Evolutionary conservation across 1,139 yeast genomes (phyloP), one percentile per base, ranked within the genome.

Genomic region (Debaryomycetaceae sp.): DNA sequence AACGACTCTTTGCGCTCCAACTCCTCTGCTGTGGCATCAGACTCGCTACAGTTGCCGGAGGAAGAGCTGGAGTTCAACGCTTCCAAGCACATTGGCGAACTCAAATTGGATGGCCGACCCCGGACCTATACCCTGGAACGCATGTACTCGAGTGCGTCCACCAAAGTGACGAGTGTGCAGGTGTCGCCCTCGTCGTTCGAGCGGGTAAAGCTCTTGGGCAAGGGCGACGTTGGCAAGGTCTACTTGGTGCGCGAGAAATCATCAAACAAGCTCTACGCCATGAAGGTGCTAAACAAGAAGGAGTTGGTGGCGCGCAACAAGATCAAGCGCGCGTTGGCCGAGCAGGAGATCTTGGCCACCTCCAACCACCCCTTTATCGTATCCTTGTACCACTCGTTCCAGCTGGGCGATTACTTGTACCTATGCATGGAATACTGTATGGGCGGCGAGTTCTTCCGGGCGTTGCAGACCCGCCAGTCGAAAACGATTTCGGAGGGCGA

Each of bases 371-470:
- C 99, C 1, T 92, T 92, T 46, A 90, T 92, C 44, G 97, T 92
- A 25, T 86, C 98, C 0, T 63, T 92, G 26, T 87, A 92, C 49
- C 98, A 92, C 53, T 86, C 96, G 0, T 92, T 92, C 59, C 98
- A 92, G 54, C 80, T 94, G 10, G 92, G 83, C 32, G 96, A 87
- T 40, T 77, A 81, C 48, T 58, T 92, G n/a, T 92, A 87, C 47
- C 68, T 92, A 30, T 92, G 98, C 51, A 87, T 92, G 95, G 99
- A 92, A 53, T 92, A 90, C 47, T 92, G 98, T 50, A 86, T 90
- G 92, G 99, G 99, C 14, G 98, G 99, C 27, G 99, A 92, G 55
- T 92, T 92, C 49, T 92, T 92, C 62, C 64, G 98, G 35, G 98
- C 98, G 1, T 58, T 92, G 30, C 98, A 92, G 55, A 86, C 96